A percentile compares a stretch with the other conserved stretches of the same genome.
These are phyloP conservation scores for Taiozyma sp. DNA, from an alignment of 1,139 yeast genomes.

Conservation along the genomic window DNA sequence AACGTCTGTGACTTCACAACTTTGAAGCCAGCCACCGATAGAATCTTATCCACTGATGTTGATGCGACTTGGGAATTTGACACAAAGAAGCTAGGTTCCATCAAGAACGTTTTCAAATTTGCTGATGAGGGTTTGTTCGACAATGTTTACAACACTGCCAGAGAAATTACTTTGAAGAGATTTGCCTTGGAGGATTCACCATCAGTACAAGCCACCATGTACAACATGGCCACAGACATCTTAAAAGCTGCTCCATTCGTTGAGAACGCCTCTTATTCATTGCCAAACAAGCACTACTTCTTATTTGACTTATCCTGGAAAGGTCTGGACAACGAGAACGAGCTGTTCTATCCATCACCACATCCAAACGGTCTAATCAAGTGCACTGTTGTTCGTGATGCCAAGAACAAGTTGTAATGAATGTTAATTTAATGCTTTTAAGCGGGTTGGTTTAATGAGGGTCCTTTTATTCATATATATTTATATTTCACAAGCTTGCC, in stretches of 20 bases:
- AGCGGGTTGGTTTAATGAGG: background rate
- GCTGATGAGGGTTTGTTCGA: constrained; percentile 66
- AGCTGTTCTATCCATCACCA: constrained; percentile 81
- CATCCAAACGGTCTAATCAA: constrained; percentile 91
- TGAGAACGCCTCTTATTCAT: constrained; percentile 58
- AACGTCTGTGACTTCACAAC: constrained; percentile 86
- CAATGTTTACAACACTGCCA: constrained; percentile 50
- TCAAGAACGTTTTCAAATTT: constrained; percentile 43
- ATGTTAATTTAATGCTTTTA: background rate
- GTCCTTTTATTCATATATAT: background rate
- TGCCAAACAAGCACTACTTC: constrained; percentile 90
- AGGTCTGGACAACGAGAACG: constrained; percentile 73
- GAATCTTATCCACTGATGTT: constrained; percentile 85
- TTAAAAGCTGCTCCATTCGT: constrained; percentile 52
- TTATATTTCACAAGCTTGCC: background rate
- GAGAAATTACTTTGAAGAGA: constrained; percentile 62
- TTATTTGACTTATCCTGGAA: constrained; percentile 79
- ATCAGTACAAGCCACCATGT: constrained; percentile 94
- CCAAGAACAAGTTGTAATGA: constrained; percentile 41
- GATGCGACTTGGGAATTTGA: constrained; percentile 71
- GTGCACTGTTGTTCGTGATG: constrained; percentile 70
- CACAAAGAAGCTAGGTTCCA: constrained; percentile 41
- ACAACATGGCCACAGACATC: constrained; percentile 77
- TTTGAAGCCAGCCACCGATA: constrained; percentile 72
- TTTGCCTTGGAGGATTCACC: constrained; percentile 86